Percentiles rank a stretch among this genome's conserved stretches.
Evolutionary conservation across 2,329 filamentous ascomycete genomes (phyloP).

Genomic region (Curvularia spicifera): DNA sequence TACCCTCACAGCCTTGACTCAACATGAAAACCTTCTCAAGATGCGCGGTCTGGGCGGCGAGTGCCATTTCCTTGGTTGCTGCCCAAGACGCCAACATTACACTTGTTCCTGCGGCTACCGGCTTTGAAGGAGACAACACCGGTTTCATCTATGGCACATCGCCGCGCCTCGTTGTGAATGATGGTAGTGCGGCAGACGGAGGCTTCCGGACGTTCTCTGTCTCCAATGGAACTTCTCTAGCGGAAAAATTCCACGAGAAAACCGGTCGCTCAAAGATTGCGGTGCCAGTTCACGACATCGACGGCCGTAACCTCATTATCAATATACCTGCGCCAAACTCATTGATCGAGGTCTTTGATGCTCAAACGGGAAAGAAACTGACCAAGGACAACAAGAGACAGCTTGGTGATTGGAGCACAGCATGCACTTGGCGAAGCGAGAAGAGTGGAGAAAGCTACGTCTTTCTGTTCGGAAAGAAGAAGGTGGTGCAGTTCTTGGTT

Average conservation of each 20-base stretch:
- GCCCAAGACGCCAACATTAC: conserved; percentile 30
- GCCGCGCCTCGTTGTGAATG: conserved; percentile 34
- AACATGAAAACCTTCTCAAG: conserved; percentile 7
- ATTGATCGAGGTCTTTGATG: conserved; percentile 34
- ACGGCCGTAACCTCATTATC: conserved; percentile 33
- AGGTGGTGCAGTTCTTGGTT: conserved; percentile 37
- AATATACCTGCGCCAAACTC: conserved; percentile 42
- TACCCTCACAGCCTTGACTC: background rate
- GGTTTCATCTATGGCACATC: conserved; percentile 32
- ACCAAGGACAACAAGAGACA: conserved; percentile 31
- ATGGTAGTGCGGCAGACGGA: conserved; percentile 39
- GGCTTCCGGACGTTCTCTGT: conserved; percentile 33
- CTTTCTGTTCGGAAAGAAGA: conserved; percentile 42
- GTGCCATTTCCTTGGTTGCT: conserved; percentile 7
- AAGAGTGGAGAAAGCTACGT: conserved; percentile 37
- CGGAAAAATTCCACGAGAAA: conserved; percentile 26
- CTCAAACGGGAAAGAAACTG: conserved; percentile 22
- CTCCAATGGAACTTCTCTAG: conserved; percentile 15
- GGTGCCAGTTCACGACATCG: conserved; percentile 32
- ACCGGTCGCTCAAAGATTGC: conserved; percentile 40
- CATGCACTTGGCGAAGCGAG: conserved; percentile 37
- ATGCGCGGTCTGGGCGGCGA: conserved; percentile 16
- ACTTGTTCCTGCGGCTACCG: conserved; percentile 29
- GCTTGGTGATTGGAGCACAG: conserved; percentile 41
- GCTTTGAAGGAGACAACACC: conserved; percentile 40